Evolutionary conservation across 2,329 filamentous ascomycete genomes (phyloP).

Genomic region (Cladophialophora immunda): DNA sequence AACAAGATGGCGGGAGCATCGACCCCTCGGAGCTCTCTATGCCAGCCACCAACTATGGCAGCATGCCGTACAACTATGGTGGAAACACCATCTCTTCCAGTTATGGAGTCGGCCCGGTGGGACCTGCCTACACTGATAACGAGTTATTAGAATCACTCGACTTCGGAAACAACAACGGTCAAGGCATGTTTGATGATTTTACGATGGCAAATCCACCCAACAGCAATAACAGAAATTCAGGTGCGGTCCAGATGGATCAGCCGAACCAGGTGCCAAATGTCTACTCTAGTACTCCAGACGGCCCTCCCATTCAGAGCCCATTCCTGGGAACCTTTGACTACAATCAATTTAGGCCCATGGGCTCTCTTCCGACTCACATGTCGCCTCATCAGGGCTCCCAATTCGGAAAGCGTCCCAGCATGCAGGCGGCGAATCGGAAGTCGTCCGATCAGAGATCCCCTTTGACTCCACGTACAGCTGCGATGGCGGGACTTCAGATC

Average conservation of each 20-base stretch:
- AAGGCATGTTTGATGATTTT: slow-evolving; percentile 37
- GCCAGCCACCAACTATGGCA: slow-evolving; percentile 59
- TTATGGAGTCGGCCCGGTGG: slow-evolving; percentile 78
- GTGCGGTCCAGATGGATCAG: slow-evolving; percentile 67
- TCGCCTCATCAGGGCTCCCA: slow-evolving; percentile 41
- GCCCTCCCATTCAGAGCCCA: slow-evolving; percentile 89
- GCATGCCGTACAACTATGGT: slow-evolving; percentile 66
- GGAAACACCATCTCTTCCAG: slow-evolving; percentile 72
- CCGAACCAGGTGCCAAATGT: slow-evolving; percentile 74
- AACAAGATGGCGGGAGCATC: slow-evolving; percentile 66
- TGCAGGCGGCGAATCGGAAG: slow-evolving; percentile 75
- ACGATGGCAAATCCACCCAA: slow-evolving; percentile 46
- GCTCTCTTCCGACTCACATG: slow-evolving; percentile 53
- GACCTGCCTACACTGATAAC: slow-evolving; percentile 72
- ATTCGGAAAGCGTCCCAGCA: slow-evolving; percentile 68
- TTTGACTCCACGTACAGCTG: slow-evolving; percentile 85
- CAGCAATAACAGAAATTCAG: slow-evolving; percentile 62
- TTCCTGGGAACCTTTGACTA: slow-evolving; percentile 80
- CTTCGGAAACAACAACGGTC: slow-evolving; percentile 31
- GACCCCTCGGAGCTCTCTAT: slow-evolving; percentile 87
- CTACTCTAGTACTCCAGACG: slow-evolving; percentile 91
- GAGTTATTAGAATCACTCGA: slow-evolving; percentile 80
- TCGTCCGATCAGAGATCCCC: slow-evolving; percentile 78
- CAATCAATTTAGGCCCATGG: slow-evolving; percentile 73
- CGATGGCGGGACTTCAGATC: slow-evolving; percentile 76